A percentile compares a stretch with the other conserved stretches of the same genome.
These are phyloP conservation scores for Geotrichum carabidarum DNA, from an alignment of 1,139 yeast species.

Conservation along the genomic window DNA sequence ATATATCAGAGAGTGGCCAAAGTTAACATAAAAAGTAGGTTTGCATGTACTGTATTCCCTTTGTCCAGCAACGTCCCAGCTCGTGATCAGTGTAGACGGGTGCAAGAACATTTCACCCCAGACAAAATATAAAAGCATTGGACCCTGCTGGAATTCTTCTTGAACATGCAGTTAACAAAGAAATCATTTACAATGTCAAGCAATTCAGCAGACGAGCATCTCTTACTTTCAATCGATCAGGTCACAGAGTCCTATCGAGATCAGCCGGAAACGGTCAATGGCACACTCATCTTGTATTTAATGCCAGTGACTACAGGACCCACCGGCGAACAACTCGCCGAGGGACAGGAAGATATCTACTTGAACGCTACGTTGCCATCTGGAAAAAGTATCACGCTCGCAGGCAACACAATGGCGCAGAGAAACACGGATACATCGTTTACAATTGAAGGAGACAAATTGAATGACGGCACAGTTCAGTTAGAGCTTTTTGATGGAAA, in stretches of 20 bases:
- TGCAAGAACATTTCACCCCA: too few species aligned
- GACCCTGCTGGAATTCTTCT: neutral
- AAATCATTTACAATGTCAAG: neutral
- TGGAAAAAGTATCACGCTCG: constrained; percentile 8
- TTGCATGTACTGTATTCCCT: too few species aligned
- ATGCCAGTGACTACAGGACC: neutral
- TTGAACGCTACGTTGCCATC: constrained; percentile 16
- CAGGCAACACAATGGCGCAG: constrained; percentile 12
- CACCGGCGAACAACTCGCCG: neutral
- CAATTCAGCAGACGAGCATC: neutral
- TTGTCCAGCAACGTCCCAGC: too few species aligned
- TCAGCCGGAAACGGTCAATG: constrained; percentile 6
- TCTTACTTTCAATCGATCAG: constrained; percentile 11
- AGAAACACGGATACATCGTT: constrained; percentile 1
- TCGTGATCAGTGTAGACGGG: too few species aligned
- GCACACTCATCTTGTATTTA: constrained; percentile 10
- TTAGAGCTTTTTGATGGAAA: neutral
- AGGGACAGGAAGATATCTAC: constrained; percentile 8
- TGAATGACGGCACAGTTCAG: neutral
- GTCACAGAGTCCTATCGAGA: constrained; percentile 13
- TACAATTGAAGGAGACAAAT: neutral
- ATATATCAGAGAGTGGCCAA: too few species aligned
- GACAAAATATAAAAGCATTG: neutral
- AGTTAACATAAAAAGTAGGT: too few species aligned
- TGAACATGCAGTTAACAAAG: neutral